phyloP scores from a whole-genome alignment of 2,329 filamentous ascomycete genomes.

The Ophiostoma angusticollis region DNA sequence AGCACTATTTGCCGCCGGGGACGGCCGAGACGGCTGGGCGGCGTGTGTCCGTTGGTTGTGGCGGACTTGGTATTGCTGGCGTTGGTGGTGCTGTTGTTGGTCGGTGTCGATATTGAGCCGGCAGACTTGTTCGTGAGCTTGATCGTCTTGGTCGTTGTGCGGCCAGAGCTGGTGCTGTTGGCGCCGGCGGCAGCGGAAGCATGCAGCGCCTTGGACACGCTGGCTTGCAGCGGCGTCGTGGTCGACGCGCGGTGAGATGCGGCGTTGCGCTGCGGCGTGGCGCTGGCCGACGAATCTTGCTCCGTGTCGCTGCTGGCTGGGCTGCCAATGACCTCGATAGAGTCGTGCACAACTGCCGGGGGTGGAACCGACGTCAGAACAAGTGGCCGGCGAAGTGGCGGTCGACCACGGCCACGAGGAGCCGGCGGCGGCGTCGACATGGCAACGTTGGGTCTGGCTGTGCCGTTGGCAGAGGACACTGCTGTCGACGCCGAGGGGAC shows the following conservation, averaged over 20 bases:
- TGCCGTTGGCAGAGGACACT: neutral
- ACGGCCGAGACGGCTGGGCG: constrained; percentile 2
- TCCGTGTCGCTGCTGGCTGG: constrained; percentile 22
- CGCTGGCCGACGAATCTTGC: constrained; percentile 16
- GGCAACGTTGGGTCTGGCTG: neutral
- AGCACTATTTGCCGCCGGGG: constrained; percentile 2
- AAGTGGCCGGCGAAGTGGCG: constrained; percentile 1
- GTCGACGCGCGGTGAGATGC: neutral
- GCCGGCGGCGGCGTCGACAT: neutral
- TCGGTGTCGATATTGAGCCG: neutral
- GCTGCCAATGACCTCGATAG: constrained; percentile 41
- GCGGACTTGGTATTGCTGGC: neutral
- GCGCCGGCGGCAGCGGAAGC: too few species aligned
- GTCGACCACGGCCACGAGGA: constrained; percentile 6
- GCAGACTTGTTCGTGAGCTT: neutral
- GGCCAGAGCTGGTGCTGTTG: too few species aligned
- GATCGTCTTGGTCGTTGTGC: neutral
- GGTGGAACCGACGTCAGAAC: constrained; percentile 23
- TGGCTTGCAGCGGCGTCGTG: neutral
- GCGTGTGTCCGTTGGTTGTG: constrained; percentile 1
- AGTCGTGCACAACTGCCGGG: constrained; percentile 43
- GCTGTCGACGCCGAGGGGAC: neutral
- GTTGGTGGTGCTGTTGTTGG: neutral
- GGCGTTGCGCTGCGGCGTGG: constrained; percentile 6
- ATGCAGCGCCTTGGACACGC: neutral